Evolutionary conservation across 2,329 filamentous ascomycete genomes (phyloP), one percentile per base, ranked within the genome.

Genomic region (Trichoderma guizhouense): DNA sequence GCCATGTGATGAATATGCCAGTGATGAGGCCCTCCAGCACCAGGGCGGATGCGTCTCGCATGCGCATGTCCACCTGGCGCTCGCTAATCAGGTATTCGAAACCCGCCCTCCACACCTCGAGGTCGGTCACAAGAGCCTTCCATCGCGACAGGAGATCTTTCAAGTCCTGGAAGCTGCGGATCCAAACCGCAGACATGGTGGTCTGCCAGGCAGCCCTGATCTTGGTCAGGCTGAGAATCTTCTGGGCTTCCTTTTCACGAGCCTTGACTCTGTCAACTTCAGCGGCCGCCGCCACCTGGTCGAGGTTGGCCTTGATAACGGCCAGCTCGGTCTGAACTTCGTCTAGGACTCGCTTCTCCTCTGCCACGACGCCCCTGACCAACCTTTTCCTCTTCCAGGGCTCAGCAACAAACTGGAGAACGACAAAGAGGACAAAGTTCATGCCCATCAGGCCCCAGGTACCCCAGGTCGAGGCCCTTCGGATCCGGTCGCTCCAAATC

Each of bases 371-470:
- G 28, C 92, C 95, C 76, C 87, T 89, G 72, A 98, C 93, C 73
- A 99, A 88, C 77, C 94, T 86, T 78, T 85, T 87, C 76, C 96
- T 86, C 76, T 94, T 90, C 94, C 95, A 98, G 5, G 96, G 96
- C 86, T 99, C 95, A 73, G 97, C 91, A 24, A 96, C 90, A 76
- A 97, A 91, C 82, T 98, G 91, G 76, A 97, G 90, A 21, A 95
- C 87, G 68, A 99, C 82, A 79, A 99, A 93, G 61, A 99, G 83
- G 73, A 98, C 81, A 36, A 98, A 93, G 79, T 99, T 99, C 78
- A 98, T 89, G 28, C 95, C 95, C 96, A 99, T 99, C 73, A 99
- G 84, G 0, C 95, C 96, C 90, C 97, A 98, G 0, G 96, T 99
- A 43, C 97, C 95, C 96, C 96, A 99, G 0, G 96, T 99, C 80